phyloP scores from a whole-genome alignment of 441 rosid genomes.

The Erodium trifolium region DNA sequence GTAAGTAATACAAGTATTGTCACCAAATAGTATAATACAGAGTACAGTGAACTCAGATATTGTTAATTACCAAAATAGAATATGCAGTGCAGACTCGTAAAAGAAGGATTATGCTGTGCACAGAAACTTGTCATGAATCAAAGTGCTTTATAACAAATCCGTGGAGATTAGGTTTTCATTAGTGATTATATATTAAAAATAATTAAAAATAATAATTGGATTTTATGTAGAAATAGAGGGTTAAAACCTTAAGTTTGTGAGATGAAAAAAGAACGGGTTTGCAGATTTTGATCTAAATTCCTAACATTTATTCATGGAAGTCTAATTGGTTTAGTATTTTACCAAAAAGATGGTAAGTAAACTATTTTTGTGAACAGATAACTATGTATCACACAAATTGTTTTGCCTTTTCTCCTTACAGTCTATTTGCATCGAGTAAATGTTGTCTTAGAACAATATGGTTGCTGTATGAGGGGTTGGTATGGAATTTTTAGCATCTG shows the following conservation, averaged over 20 bases:
- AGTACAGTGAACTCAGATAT: background rate
- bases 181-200: background rate
- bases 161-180: background rate
- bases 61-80: background rate
- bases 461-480: too few relatives aligned
- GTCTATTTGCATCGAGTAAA: too few relatives aligned
- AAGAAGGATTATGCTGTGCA: background rate
- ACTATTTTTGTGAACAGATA: too few relatives aligned
- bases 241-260: too few relatives aligned
- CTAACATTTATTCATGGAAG: background rate
- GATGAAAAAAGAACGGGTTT: background rate
- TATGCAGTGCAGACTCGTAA: background rate
- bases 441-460: too few relatives aligned
- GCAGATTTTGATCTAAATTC: constrained; percentile 2
- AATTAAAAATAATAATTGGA: background rate
- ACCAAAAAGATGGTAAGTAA: too few relatives aligned
- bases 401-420: too few relatives aligned
- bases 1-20: background rate
- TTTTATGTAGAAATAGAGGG: constrained; percentile 1
- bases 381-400: too few relatives aligned
- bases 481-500: background rate
- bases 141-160: background rate
- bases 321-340: too few relatives aligned
- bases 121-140: background rate
- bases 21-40: background rate